These are phyloP conservation scores for Nicotiana paniculata DNA, from an alignment of 257 asterid species.

Conservation along the genomic window DNA sequence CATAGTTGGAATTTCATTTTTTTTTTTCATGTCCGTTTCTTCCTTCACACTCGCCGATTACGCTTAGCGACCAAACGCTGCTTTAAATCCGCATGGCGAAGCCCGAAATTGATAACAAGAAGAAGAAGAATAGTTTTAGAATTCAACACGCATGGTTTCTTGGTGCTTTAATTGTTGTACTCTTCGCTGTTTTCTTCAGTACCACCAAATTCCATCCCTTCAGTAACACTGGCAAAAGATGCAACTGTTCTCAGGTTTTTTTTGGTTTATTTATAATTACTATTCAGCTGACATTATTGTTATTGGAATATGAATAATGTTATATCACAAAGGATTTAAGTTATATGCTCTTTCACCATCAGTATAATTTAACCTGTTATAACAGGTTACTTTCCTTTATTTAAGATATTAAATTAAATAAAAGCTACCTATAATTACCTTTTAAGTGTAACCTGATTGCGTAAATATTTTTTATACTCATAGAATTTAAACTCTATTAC, in stretches of 20 bases:
- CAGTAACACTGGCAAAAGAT: slow-evolving; percentile 15
- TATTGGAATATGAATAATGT: background rate
- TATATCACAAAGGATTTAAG: background rate
- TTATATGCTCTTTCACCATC: too few relatives aligned
- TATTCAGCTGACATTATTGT: background rate
- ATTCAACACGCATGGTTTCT: background rate
- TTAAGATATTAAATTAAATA: too few relatives aligned
- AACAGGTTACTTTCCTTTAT: too few relatives aligned
- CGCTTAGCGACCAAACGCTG: background rate
- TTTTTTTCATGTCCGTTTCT: background rate
- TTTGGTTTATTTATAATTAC: too few relatives aligned
- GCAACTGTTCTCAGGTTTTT: slow-evolving; percentile 32
- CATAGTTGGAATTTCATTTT: too few relatives aligned
- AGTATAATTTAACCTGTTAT: too few relatives aligned
- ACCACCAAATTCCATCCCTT: slow-evolving; percentile 9
- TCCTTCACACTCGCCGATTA: background rate
- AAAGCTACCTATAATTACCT: too few relatives aligned
- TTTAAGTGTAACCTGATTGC: too few relatives aligned
- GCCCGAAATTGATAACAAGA: background rate
- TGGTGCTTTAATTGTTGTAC: slow-evolving; percentile 27
- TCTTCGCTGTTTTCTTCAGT: slow-evolving; percentile 21
- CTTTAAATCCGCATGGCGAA: background rate
- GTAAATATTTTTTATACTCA: too few relatives aligned
- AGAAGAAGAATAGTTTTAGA: background rate
- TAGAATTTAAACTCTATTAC: too few relatives aligned